Base-by-base conservation (phyloP, 2,329 filamentous ascomycete genomes). In the Colletotrichum spinosum region DNA sequence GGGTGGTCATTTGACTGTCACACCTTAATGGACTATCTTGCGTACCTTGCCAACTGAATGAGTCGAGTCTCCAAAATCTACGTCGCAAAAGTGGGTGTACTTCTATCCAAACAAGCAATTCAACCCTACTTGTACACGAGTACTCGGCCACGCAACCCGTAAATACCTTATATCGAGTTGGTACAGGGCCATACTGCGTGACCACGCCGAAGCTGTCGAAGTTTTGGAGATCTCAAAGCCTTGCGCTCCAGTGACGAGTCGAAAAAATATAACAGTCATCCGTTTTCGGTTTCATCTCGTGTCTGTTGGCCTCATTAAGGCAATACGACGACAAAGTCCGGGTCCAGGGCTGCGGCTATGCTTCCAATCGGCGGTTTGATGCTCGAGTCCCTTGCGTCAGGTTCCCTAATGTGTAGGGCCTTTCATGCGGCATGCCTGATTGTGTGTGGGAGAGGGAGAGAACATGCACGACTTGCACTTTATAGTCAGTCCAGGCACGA, bases 241-340 rank as follows among this genome's bases (percentile, higher is more conserved):
- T 25, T 25, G 57, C 44, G 57, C 52, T 38, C 42, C 57, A 34
- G 50, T 51, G 35, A 33, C 35, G 12, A 48, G 34, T 51, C 37
- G 25, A 46, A 12, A 15, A 17, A 17, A 17, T 17, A 17, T 42
- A 34, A 42, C 33, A 17, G 53, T 48, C 46, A 41, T 42, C 45
- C n/a, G 52, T 48, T 39, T 56, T 37, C 54, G 34, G 46, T 48
- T 56, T 65, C 62, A 56, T 57, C 58, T 49, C 48, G 57, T 65
- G 25, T 44, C 17, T 38, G 8, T 42, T 25, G 25, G 46, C 33
- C 54, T 55, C 46, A 46, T 42, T 44, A 44, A 44, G 42, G 13
- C 12, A 44, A 44, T 15, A 39, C 38, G 41, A 60, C 35, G 39
- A 10, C 15, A 49, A 25, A 34, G 7, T 15, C 15, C 15, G 49